phyloP scores from a whole-genome alignment of 106 monocot genomes.

The Acorus gramineus region DNA sequence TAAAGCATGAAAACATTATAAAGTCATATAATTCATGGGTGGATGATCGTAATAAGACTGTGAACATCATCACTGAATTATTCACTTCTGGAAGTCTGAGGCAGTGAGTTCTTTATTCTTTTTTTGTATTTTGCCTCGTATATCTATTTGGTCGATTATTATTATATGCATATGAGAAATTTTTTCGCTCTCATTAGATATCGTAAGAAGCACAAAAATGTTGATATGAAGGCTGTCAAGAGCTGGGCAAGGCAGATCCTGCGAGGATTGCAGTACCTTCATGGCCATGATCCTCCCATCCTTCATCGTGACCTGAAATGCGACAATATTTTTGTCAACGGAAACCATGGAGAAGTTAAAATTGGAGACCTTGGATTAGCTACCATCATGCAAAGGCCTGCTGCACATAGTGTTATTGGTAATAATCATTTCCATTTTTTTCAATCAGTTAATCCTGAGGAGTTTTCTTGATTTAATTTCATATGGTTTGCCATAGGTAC shows the following conservation, averaged over 20 bases:
- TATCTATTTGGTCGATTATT: not conserved
- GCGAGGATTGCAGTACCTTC: constrained; percentile 62
- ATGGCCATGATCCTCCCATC: constrained; percentile 64
- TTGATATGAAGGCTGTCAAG: constrained; percentile 81
- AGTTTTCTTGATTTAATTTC: no score
- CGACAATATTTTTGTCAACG: constrained; percentile 92
- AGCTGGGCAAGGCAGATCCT: constrained; percentile 88
- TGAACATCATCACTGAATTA: constrained; percentile 72
- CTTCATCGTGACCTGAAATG: constrained; percentile 91
- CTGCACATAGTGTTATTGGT: constrained; percentile 74
- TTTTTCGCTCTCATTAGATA: constrained; percentile 31
- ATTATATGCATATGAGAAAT: not conserved
- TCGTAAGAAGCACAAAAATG: constrained; percentile 58
- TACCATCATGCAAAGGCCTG: constrained; percentile 45
- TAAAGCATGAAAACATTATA: constrained; percentile 65
- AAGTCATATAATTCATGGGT: constrained; percentile 64
- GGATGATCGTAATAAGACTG: constrained; percentile 54
- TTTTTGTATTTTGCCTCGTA: not conserved
- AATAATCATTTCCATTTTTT: not conserved
- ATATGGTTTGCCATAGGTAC: constrained; percentile 29
- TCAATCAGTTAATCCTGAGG: no score
- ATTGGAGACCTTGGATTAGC: constrained; percentile 91
- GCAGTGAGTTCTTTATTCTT: constrained; percentile 31
- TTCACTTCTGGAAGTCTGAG: constrained; percentile 68
- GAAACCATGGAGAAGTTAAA: constrained; percentile 84